Evolutionary conservation across 805 yeast genomes (phyloP).

Genomic region (Kazachstania viticola): DNA sequence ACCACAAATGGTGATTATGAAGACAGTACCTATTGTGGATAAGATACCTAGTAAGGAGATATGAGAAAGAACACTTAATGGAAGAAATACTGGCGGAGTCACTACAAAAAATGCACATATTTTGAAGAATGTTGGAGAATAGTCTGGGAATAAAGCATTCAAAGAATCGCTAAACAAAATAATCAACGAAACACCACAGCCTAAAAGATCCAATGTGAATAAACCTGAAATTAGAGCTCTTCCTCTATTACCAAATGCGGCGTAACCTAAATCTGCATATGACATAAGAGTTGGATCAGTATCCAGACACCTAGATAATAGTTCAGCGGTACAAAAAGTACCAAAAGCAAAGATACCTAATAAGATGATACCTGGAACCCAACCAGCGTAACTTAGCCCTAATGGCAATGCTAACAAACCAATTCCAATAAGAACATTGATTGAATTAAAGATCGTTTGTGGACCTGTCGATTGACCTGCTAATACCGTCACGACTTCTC

Average conservation of each 20-base stretch:
- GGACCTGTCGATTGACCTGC: conserved; percentile 76
- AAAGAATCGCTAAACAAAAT: conserved; percentile 81
- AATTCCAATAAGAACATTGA: conserved; percentile 65
- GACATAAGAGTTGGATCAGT: conserved; percentile 73
- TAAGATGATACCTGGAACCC: conserved; percentile 53
- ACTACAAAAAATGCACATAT: conserved; percentile 54
- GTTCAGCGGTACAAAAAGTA: conserved; percentile 68
- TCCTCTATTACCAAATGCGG: conserved; percentile 72
- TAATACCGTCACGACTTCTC: conserved; percentile 55
- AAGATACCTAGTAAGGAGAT: conserved; percentile 60
- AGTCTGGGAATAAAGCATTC: conserved; percentile 48
- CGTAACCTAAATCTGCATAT: conserved; percentile 79
- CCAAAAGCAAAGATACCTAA: conserved; percentile 49
- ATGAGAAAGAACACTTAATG: conserved; percentile 60
- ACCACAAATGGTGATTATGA: conserved; percentile 52
- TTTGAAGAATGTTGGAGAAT: conserved; percentile 48
- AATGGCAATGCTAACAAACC: conserved; percentile 66
- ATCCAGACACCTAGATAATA: conserved; percentile 65
- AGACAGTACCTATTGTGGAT: conserved; percentile 54
- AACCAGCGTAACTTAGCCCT: conserved; percentile 58
- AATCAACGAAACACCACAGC: conserved; percentile 70
- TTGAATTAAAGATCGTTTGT: conserved; percentile 68
- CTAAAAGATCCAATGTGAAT: conserved; percentile 68
- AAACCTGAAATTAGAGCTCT: conserved; percentile 60
- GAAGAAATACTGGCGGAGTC: conserved; percentile 74